Evolutionary conservation across 805 yeast genomes (phyloP).

Genomic region (Spathaspora gorwiae): DNA sequence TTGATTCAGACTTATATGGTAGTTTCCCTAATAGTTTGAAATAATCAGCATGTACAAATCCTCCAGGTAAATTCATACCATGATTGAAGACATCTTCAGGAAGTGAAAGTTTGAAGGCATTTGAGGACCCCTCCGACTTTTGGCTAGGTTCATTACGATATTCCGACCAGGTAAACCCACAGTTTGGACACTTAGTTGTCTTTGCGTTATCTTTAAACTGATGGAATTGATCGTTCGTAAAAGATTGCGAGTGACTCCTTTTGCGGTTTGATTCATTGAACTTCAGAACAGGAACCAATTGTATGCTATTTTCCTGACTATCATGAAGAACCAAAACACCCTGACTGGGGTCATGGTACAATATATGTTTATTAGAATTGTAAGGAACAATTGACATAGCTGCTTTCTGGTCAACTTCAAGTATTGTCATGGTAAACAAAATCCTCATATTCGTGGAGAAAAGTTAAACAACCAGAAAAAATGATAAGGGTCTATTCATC

Average conservation of each 20-base stretch:
- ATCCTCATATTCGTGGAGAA: no score
- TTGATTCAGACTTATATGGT: slow-evolving; percentile 9
- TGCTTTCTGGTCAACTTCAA: no score
- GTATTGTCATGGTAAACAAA: no score
- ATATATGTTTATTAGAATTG: slow-evolving; percentile 23
- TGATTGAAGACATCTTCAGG: background rate
- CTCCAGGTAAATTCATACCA: slow-evolving; percentile 1
- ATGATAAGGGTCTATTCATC: no score
- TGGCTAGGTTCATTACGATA: slow-evolving; percentile 1
- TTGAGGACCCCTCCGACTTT: background rate
- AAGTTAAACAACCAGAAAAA: no score
- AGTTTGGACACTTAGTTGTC: slow-evolving; percentile 22
- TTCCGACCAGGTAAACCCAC: slow-evolving; percentile 26
- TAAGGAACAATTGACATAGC: slow-evolving; percentile 38
- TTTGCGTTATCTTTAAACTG: slow-evolving; percentile 1
- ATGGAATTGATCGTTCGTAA: background rate
- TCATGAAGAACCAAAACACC: slow-evolving; percentile 33
- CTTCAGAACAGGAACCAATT: slow-evolving; percentile 15
- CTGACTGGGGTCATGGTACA: slow-evolving; percentile 32
- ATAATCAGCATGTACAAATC: slow-evolving; percentile 33
- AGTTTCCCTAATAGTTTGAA: slow-evolving; percentile 30
- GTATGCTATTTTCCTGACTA: slow-evolving; percentile 26
- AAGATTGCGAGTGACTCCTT: background rate
- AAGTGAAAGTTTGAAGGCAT: background rate
- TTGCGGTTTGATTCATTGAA: background rate